phyloP scores from a whole-genome alignment of 83 land plant genomes.

The Picea mariana region DNA sequence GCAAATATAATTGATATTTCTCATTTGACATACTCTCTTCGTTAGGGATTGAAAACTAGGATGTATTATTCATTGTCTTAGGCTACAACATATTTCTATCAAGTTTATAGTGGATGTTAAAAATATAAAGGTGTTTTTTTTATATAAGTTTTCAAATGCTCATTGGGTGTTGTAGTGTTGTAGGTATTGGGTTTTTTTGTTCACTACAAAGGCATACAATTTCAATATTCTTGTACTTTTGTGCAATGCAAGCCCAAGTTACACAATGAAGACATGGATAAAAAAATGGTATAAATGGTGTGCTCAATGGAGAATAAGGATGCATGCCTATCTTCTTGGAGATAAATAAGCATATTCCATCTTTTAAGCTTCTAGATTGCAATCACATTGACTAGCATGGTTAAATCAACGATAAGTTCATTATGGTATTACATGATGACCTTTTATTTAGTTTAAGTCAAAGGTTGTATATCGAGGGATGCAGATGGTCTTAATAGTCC shows the following conservation, averaged over 20 bases:
- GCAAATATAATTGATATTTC: too few species aligned
- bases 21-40: neutral
- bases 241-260: slow-evolving; percentile 28
- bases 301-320: slow-evolving; percentile 87
- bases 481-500: too few species aligned
- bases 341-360: slow-evolving; percentile 22
- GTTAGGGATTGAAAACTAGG: too few species aligned
- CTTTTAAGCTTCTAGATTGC: too few species aligned
- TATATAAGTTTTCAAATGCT: neutral
- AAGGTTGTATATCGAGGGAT: too few species aligned
- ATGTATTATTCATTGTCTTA: too few species aligned
- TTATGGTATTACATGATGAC: too few species aligned
- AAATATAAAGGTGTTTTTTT: slow-evolving; percentile 32
- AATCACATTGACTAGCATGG: too few species aligned
- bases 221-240: neutral
- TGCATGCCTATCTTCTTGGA: slow-evolving; percentile 86
- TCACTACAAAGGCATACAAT: neutral
- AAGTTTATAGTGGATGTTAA: slow-evolving; percentile 66
- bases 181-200: neutral
- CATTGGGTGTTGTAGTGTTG: neutral
- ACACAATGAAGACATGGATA: slow-evolving; percentile 39
- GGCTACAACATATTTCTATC: slow-evolving; percentile 60
- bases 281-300: slow-evolving; percentile 73
- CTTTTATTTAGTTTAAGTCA: too few species aligned
- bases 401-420: too few species aligned